These are phyloP conservation scores for Penicillium sp. DNA, from an alignment of 2,329 filamentous ascomycete genomes.

Conservation along the genomic window DNA sequence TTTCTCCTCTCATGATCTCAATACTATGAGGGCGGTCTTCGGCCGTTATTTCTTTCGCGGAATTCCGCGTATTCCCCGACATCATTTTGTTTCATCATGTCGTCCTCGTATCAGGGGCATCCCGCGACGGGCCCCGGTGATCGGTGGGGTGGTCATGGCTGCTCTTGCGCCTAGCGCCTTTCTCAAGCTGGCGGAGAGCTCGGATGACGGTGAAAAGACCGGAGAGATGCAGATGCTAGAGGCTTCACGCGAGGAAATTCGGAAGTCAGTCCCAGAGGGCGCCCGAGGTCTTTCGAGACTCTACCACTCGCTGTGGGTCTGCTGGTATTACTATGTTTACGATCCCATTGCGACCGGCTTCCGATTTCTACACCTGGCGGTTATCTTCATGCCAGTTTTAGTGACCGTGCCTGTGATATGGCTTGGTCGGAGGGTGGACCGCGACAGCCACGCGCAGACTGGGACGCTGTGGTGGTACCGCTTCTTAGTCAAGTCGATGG, in stretches of 20 bases:
- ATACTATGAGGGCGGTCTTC: conserved; percentile 48
- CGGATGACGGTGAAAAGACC: conserved; percentile 54
- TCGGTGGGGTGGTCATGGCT: conserved; percentile 36
- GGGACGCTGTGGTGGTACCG: conserved; percentile 94
- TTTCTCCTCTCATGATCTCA: conserved; percentile 9
- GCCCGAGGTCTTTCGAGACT: conserved; percentile 56
- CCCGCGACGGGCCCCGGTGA: conserved; percentile 22
- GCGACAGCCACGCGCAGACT: conserved; percentile 66
- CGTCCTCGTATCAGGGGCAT: conserved; percentile 13
- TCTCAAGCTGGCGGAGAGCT: conserved; percentile 53
- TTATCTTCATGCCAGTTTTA: conserved; percentile 90
- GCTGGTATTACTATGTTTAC: conserved; percentile 55
- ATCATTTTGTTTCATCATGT: conserved; percentile 27
- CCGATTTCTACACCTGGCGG: conserved; percentile 77
- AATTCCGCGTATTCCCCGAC: conserved; percentile 32
- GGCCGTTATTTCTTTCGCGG: conserved; percentile 48
- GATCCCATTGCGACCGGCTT: conserved; percentile 83
- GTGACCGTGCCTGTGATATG: conserved; percentile 72
- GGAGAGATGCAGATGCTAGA: conserved; percentile 83
- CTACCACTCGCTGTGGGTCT: conserved; percentile 57
- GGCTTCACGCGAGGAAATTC: conserved; percentile 70
- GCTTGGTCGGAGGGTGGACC: conserved; percentile 61
- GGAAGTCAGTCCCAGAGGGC: conserved; percentile 60
- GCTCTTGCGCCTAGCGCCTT: conserved; percentile 55
- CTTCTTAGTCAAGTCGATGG: conserved; percentile 84